Conservation (phyloP, 352 stramenopile species). For the Phytophthora uliginosa region DNA sequence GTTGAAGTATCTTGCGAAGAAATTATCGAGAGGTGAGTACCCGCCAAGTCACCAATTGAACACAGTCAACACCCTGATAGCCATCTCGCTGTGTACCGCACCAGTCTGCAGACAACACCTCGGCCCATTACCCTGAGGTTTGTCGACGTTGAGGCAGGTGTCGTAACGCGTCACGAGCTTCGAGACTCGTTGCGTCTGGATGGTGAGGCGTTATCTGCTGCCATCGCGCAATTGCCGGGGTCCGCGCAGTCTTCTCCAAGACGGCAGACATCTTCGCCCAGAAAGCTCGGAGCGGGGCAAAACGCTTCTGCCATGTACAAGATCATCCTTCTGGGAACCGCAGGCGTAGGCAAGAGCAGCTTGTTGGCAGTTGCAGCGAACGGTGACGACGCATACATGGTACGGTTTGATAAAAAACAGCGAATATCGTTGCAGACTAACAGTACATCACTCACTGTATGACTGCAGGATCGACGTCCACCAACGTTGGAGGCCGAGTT, state of each 20-base stretch:
- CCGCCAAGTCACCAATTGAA: neutral
- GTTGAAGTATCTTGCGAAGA: conserved; percentile 70
- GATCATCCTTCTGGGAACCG: conserved; percentile 84
- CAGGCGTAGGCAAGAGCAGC: conserved; percentile 84
- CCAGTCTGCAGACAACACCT: conserved; percentile 61
- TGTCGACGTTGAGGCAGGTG: conserved; percentile 80
- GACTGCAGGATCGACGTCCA: conserved; percentile 56
- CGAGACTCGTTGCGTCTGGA: conserved; percentile 71
- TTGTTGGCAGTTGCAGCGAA: conserved; percentile 69
- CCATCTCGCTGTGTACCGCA: neutral
- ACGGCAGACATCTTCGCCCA: conserved; percentile 24
- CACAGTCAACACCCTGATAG: too few relatives aligned
- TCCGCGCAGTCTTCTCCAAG: conserved; percentile 24
- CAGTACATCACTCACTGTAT: neutral
- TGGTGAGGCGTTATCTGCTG: conserved; percentile 30
- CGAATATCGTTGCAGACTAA: neutral
- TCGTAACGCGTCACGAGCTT: conserved; percentile 81
- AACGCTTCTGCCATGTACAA: conserved; percentile 60
- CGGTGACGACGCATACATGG: conserved; percentile 65
- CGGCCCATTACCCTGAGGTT: conserved; percentile 76
- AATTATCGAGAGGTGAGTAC: conserved; percentile 64
- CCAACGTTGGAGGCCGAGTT: conserved; percentile 85
- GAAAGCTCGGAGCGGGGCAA: conserved; percentile 1
- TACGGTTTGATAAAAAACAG: conserved; percentile 8
- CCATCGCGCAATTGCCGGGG: conserved; percentile 26